These are phyloP conservation scores for Boletus bicolor DNA, from an alignment of 768 basidiomycete genomes.

Conservation along the genomic window DNA sequence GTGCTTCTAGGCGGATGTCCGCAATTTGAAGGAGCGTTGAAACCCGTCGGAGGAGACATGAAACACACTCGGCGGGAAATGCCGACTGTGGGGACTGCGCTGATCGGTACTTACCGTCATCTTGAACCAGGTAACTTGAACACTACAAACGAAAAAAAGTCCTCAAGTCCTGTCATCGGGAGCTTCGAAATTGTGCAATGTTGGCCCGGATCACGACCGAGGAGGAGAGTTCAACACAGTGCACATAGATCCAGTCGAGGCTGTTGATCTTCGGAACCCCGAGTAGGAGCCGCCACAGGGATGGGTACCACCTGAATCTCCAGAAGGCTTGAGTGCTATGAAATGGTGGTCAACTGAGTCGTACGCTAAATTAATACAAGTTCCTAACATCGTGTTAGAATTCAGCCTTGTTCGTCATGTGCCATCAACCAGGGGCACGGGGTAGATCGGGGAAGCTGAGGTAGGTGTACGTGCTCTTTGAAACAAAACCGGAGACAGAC, in stretches of 20 bases:
- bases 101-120: too few relatives aligned
- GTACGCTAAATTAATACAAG: background rate
- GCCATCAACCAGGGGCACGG: background rate
- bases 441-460: background rate
- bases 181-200: too few relatives aligned
- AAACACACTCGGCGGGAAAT: background rate
- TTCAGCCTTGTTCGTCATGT: background rate
- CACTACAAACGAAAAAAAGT: background rate
- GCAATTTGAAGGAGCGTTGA: background rate
- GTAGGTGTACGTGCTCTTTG: background rate
- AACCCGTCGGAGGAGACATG: background rate
- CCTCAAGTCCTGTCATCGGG: background rate
- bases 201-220: background rate
- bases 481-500: background rate
- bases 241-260: too few relatives aligned
- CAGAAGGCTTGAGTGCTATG: background rate
- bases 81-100: background rate
- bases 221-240: background rate
- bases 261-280: too few relatives aligned
- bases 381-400: background rate
- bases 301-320: background rate
- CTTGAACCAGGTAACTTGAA: too few relatives aligned
- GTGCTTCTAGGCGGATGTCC: too few relatives aligned
- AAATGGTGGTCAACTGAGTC: background rate
- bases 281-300: background rate